Percentiles rank a stretch among this genome's conserved stretches.
phyloP scores from a whole-genome alignment of 192 early-diverging fungal genomes.

The Chytriomyces confervae region DNA sequence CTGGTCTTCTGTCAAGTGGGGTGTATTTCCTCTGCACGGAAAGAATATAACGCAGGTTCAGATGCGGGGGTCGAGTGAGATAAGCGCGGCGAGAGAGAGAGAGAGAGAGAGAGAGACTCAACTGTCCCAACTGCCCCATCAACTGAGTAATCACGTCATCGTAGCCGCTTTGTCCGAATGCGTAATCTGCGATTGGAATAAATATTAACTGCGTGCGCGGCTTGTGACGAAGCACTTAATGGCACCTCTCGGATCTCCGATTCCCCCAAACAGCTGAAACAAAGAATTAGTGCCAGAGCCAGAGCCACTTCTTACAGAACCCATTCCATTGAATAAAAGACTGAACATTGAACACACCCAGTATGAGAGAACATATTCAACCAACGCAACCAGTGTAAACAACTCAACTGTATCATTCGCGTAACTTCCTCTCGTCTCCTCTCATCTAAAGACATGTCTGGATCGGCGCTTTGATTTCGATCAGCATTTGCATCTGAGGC shows the following conservation, averaged over 20 bases:
- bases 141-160: constrained; percentile 88
- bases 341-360: neutral
- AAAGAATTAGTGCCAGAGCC: neutral
- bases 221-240: constrained; percentile 6
- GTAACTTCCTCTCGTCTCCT: neutral
- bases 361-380: neutral
- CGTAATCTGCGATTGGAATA: constrained; percentile 71
- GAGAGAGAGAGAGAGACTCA: neutral
- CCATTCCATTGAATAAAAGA: neutral
- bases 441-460: neutral
- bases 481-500: neutral
- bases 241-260: constrained; percentile 22
- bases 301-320: neutral
- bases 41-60: constrained; percentile 4
- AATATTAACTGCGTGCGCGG: neutral
- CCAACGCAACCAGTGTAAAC: neutral
- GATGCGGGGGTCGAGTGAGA: neutral
- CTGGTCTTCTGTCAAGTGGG: constrained; percentile 78
- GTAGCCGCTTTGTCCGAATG: constrained; percentile 76
- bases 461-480: neutral
- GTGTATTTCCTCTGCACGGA: constrained; percentile 69
- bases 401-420: neutral
- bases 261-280: constrained; percentile 31
- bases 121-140: constrained; percentile 47
- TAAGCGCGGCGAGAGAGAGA: neutral